These are phyloP conservation scores for Microdochium trichocladiopsis DNA, from an alignment of 2,329 filamentous ascomycete species.

Conservation along the genomic window DNA sequence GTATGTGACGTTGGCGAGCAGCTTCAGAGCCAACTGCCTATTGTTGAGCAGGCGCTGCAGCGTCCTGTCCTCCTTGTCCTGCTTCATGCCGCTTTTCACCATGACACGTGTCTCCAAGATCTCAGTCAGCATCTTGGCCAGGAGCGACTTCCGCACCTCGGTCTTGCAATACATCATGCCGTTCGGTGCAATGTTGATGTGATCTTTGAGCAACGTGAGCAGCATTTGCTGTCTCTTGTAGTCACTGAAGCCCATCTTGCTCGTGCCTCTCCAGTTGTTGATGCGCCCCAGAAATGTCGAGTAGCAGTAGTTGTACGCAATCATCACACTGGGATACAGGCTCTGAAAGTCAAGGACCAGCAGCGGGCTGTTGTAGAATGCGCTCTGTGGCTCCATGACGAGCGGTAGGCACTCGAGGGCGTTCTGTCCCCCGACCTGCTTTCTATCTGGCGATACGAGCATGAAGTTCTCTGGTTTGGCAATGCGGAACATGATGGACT, in stretches of 20 bases:
- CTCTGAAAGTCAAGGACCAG: conserved; percentile 94
- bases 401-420: conserved; percentile 89
- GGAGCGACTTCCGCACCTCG: conserved; percentile 77
- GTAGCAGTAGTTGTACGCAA: conserved; percentile 98
- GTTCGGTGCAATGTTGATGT: conserved; percentile 90
- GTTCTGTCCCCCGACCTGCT: conserved; percentile 90
- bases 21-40: conserved; percentile 84
- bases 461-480: conserved; percentile 95
- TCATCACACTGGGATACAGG: conserved; percentile 96
- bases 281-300: conserved; percentile 90
- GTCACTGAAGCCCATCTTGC: conserved; percentile 91
- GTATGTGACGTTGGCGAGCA: conserved; percentile 98
- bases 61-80: conserved; percentile 79
- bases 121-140: conserved; percentile 95
- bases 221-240: conserved; percentile 73
- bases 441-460: conserved; percentile 79
- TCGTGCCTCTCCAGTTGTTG: conserved; percentile 77
- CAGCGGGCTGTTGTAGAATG: conserved; percentile 84
- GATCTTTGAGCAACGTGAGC: conserved; percentile 69
- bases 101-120: conserved; percentile 94
- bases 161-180: conserved; percentile 92
- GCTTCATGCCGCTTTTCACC: conserved; percentile 96
- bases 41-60: conserved; percentile 88
- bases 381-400: conserved; percentile 96
- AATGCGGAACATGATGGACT: conserved; percentile 97